Percentiles rank a stretch among this genome's conserved stretches.
phyloP scores from a whole-genome alignment of 768 basidiomycete species.

The Hortiboletus flavorubellus region DNA sequence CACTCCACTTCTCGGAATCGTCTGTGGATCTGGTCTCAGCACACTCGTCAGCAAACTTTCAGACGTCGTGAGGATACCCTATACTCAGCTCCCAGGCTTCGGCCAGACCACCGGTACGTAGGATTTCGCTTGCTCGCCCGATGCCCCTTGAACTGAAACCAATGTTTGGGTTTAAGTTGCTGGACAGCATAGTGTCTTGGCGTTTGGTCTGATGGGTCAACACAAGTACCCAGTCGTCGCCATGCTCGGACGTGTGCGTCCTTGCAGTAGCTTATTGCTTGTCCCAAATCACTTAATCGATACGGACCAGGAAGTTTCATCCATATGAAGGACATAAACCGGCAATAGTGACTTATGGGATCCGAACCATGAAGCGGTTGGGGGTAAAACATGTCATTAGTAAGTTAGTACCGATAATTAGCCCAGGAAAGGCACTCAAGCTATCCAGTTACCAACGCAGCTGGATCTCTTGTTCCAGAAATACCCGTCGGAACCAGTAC shows the following conservation, averaged over 20 bases:
- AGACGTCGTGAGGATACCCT: conserved; percentile 58
- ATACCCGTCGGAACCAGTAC: conserved; percentile 80
- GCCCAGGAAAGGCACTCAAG: background rate
- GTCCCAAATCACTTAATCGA: conserved; percentile 1
- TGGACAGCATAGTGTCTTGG: conserved; percentile 79
- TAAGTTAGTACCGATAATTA: conserved; percentile 35
- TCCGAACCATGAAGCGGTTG: conserved; percentile 72
- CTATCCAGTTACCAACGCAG: conserved; percentile 77
- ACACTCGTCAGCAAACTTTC: conserved; percentile 64
- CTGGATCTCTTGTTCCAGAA: conserved; percentile 72
- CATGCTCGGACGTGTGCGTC: conserved; percentile 79
- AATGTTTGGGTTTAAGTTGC: conserved; percentile 43
- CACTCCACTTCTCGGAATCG: conserved; percentile 74
- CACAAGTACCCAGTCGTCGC: conserved; percentile 78
- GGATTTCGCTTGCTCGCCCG: background rate
- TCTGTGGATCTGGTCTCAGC: conserved; percentile 84
- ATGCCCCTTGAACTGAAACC: background rate
- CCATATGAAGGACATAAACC: conserved; percentile 81
- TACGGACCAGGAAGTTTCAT: conserved; percentile 56
- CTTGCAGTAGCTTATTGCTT: background rate
- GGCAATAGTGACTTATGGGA: conserved; percentile 69
- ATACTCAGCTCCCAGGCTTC: conserved; percentile 70
- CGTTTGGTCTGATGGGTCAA: conserved; percentile 73
- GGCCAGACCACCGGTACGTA: conserved; percentile 68
- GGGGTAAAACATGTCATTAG: conserved; percentile 76